Percentiles rank a stretch among this genome's conserved stretches.
phyloP scores from a whole-genome alignment of 805 yeast genomes.

The Starmerella lactis-condensi region DNA sequence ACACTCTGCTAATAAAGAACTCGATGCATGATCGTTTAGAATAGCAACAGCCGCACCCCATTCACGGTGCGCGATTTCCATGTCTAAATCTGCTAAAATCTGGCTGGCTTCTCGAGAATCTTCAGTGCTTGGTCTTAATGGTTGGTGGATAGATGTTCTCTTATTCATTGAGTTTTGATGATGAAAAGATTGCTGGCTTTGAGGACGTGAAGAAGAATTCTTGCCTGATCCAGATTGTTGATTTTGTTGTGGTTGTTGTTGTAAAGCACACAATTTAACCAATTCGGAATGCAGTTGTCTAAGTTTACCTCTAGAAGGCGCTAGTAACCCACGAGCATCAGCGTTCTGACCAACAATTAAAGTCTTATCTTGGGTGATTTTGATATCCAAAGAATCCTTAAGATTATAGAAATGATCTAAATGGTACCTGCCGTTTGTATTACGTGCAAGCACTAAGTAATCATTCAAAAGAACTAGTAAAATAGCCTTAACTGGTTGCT shows the following conservation, averaged over 20 bases:
- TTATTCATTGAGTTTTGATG: too few relatives aligned
- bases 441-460: constrained; percentile 52
- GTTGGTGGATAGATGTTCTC: too few relatives aligned
- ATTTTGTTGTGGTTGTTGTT: too few relatives aligned
- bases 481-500: constrained; percentile 58
- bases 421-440: constrained; percentile 33
- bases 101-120: constrained; percentile 40
- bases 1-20: constrained; percentile 3
- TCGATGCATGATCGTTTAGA: constrained; percentile 2
- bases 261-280: constrained; percentile 10
- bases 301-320: constrained; percentile 9
- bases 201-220: too few relatives aligned
- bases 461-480: constrained; percentile 68
- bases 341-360: constrained; percentile 33
- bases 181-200: too few relatives aligned
- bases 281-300: constrained; percentile 9
- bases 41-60: constrained; percentile 29
- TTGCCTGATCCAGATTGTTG: too few relatives aligned
- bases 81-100: constrained; percentile 49
- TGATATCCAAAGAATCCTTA: constrained; percentile 30
- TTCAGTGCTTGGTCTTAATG: too few relatives aligned
- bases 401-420: constrained; percentile 71
- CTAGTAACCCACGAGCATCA: constrained; percentile 21
- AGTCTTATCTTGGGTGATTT: constrained; percentile 15
- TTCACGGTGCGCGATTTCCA: constrained; percentile 41